A percentile compares a stretch with the other conserved stretches of the same genome.
These are phyloP conservation scores for Parastagonospora avenae DNA, from an alignment of 2,329 filamentous ascomycete genomes.

Conservation along the genomic window DNA sequence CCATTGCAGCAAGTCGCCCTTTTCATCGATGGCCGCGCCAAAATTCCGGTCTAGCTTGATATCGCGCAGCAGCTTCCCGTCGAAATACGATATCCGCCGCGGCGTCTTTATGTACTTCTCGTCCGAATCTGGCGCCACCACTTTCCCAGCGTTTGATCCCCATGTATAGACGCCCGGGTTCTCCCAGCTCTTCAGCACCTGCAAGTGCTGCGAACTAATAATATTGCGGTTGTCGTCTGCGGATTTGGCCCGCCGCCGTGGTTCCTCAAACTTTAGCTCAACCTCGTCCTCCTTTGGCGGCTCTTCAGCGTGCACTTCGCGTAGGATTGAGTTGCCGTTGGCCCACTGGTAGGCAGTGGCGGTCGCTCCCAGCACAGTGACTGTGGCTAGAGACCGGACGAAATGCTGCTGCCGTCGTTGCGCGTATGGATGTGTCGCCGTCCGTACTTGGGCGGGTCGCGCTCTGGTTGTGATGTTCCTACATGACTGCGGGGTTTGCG, in stretches of 20 bases:
- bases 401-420: slow-evolving; percentile 54
- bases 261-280: slow-evolving; percentile 71
- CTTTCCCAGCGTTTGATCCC: slow-evolving; percentile 84
- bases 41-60: slow-evolving; percentile 83
- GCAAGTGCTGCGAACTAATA: slow-evolving; percentile 83
- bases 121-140: slow-evolving; percentile 82
- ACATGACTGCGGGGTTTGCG: slow-evolving; percentile 29
- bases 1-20: slow-evolving; percentile 92
- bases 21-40: slow-evolving; percentile 84
- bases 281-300: slow-evolving; percentile 53
- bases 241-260: slow-evolving; percentile 59
- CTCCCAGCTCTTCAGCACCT: slow-evolving; percentile 81
- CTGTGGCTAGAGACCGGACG: slow-evolving; percentile 49
- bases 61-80: slow-evolving; percentile 82
- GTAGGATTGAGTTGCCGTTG: slow-evolving; percentile 46
- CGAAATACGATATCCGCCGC: slow-evolving; percentile 78
- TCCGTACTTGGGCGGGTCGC: slow-evolving; percentile 25
- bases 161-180: slow-evolving; percentile 91
- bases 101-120: slow-evolving; percentile 81
- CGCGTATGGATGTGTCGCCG: slow-evolving; percentile 46
- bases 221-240: slow-evolving; percentile 76
- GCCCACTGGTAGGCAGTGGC: slow-evolving; percentile 53
- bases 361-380: slow-evolving; percentile 51
- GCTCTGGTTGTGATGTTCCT: slow-evolving; percentile 30
- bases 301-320: slow-evolving; percentile 56